Evolutionary conservation across 2,329 filamentous ascomycete genomes (phyloP).

Genomic region (Nothophaeocryptopus gaeumannii): DNA sequence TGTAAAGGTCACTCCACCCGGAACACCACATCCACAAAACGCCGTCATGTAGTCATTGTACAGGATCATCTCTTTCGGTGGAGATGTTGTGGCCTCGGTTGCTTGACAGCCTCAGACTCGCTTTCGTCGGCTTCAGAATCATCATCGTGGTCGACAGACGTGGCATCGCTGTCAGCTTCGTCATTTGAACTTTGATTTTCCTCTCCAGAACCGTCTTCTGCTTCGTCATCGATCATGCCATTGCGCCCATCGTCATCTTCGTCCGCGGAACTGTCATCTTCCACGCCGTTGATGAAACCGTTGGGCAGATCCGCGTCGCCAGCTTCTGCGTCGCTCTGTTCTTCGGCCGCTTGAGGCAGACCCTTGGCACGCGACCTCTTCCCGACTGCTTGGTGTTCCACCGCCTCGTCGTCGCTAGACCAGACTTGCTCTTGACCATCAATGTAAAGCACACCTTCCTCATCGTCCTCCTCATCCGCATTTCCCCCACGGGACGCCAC

Average conservation of each 20-base stretch:
- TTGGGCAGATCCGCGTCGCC: conserved; percentile 13
- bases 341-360: conserved; percentile 7
- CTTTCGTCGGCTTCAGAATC: conserved; percentile 42
- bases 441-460: conserved; percentile 78
- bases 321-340: conserved; percentile 17
- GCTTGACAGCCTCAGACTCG: conserved; percentile 20
- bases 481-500: conserved; percentile 45
- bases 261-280: conserved; percentile 19
- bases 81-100: conserved; percentile 19
- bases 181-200: conserved; percentile 18
- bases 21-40: not conserved
- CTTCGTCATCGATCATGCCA: conserved; percentile 51
- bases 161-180: conserved; percentile 9
- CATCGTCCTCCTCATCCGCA: conserved; percentile 61
- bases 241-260: conserved; percentile 31
- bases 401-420: conserved; percentile 48
- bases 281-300: conserved; percentile 17
- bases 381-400: conserved; percentile 48
- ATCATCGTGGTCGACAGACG: conserved; percentile 41
- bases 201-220: conserved; percentile 48
- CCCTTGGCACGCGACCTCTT: not conserved
- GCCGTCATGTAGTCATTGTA: not conserved
- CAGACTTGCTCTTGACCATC: conserved; percentile 70
- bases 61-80: conserved; percentile 19
- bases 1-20: not conserved